Base-by-base conservation (phyloP, 345 rosid genomes). In the Linum usitatissimum region DNA sequence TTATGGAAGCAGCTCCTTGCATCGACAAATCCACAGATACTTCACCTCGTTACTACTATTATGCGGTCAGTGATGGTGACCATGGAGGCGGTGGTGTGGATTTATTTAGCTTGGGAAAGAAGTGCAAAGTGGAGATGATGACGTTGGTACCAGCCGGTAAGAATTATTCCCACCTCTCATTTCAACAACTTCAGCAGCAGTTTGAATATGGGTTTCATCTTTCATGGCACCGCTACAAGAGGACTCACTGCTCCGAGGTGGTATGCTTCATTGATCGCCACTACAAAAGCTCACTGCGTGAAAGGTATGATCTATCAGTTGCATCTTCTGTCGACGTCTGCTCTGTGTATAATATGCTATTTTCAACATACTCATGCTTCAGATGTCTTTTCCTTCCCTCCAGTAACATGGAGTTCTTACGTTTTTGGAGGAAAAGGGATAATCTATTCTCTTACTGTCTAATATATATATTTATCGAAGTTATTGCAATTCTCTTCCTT, bases 1-100 rank as follows among this genome's bases (percentile, higher is more conserved):
- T 34, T 64, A 51, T 36, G 60, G 30, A 64, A 17, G 55, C 13
- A 19, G 39, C 60, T 56, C 53, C 60, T 64, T 64, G 67, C 53
- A 21, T 13, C 40, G 36, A 55, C 13, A 14, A 23, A 23, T 23
- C 28, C 28, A 23, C 1, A 23, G 28, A 9, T 3, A 15, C 10
- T 3, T n/a, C 40, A 21, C 10, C 10, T 10, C 8, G 3, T 18
- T 6, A 18, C 36, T 55, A 34, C n/a, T 31, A 19, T n/a, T 64
- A 64, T 54, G 49, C 40, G 15, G 6, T 19, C 7, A 18, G 31
- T 55, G 60, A 4, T 10, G 17, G 67, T 30, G 28, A 23, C 28
- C 9, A 3, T 8, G n/a, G n/a, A n/a, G n/a, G n/a, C n/a, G 19
- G 53, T 12, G 19, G 20, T 19, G 53, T 6, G 5, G 38, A 34